Evolutionary conservation across 2,329 filamentous ascomycete genomes (phyloP), one percentile per base, ranked within the genome.

Genomic region (Rhinocladiella mackenziei): DNA sequence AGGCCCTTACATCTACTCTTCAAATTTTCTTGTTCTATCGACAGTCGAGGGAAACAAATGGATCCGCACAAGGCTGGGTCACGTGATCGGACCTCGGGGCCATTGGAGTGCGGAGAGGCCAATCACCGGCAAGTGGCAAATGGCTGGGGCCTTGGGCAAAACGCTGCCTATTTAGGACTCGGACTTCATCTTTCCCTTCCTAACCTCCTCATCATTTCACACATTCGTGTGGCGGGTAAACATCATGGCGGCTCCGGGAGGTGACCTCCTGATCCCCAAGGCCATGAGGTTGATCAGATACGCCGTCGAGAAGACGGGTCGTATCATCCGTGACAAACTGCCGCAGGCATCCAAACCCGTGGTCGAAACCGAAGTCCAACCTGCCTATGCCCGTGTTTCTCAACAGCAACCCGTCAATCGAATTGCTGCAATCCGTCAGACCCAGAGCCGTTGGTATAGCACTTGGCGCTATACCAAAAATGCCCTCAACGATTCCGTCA

Each of bases 401-500:
- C 69, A 73, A 6, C 72, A 72, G 29, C 80, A 83, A 48, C 76
- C 79, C 25, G 67, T 80, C 43, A 80, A 80, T 59, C 78, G 76
- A 29, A 69, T 76, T 48, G 80, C 80, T 34, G 73, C 72, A 39
- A 75, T 85, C 52, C 77, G 77, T 51, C 82, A 85, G 62, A 71
- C 69, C 56, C 80, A 81, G 51, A 78, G 76, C 55, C 73, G 80
- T 52, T 78, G 76, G 67, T 83, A 80, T 62, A 80, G 76, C 20
- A 83, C n/a, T n/a, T n/a, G n/a, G n/a, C n/a, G n/a, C n/a, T n/a
- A n/a, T n/a, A n/a, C 80, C 22, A 72, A 73, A 43, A 61, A 63
- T 18, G 55, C 61, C 29, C 51, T 61, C 46, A 68, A 66, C 51
- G 60, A 65, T 37, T 59, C 66, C n/a, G 62, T 72, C 57, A 71